Evolutionary conservation across 148 eudicot genomes (phyloP).

Genomic region (Euryodendron excelsum): DNA sequence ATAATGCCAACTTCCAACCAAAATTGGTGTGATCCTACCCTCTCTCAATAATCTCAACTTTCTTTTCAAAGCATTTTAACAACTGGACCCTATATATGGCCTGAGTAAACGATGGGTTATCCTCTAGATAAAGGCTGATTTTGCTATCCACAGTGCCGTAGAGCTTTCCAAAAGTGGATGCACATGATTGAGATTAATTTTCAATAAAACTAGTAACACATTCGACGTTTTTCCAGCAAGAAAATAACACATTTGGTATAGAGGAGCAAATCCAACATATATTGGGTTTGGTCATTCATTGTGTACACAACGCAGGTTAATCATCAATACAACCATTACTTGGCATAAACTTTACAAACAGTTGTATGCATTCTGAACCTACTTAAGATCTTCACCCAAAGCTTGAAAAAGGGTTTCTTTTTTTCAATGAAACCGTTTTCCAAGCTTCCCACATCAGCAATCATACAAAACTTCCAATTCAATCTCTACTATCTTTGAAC

Average conservation of each 20-base stretch:
- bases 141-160: neutral
- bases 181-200: neutral
- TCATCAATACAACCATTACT: neutral
- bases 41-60: neutral
- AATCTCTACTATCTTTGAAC: too few species aligned
- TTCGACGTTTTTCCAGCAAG: neutral
- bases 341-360: too few species aligned
- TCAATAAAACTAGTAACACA: neutral
- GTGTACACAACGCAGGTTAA: neutral
- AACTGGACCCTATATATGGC: too few species aligned
- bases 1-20: neutral
- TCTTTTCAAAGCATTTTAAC: neutral
- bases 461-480: too few species aligned
- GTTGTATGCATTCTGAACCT: too few species aligned
- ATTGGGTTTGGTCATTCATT: neutral
- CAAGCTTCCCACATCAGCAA: too few species aligned
- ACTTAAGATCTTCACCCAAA: too few species aligned
- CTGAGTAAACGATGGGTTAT: neutral
- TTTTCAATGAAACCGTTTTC: too few species aligned
- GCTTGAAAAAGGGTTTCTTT: too few species aligned
- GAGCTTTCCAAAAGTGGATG: neutral
- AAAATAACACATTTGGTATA: neutral
- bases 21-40: too few species aligned
- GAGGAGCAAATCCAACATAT: neutral
- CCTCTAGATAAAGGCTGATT: too few species aligned